phyloP scores from a whole-genome alignment of 805 yeast genomes.

The Maudiozyma pseudohumilis region DNA sequence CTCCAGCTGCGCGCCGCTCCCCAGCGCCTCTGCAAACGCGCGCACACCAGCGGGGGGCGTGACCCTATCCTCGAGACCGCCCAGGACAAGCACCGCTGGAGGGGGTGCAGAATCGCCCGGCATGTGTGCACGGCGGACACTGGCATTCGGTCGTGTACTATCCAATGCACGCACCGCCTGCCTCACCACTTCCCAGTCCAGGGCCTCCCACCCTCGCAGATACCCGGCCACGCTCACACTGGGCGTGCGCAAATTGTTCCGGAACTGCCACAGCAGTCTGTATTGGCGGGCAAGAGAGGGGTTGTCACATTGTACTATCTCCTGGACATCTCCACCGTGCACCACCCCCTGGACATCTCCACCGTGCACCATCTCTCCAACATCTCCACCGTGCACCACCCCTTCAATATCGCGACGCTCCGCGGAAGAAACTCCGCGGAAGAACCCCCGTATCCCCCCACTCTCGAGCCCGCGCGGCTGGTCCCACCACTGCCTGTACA shows the following conservation, averaged over 20 bases:
- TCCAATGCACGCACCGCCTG: background rate
- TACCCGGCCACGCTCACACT: slow-evolving; percentile 23
- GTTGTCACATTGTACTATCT: too few species aligned
- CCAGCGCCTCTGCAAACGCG: slow-evolving; percentile 7
- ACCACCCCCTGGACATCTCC: too few species aligned
- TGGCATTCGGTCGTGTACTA: background rate
- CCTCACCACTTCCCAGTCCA: slow-evolving; percentile 16
- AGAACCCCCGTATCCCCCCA: slow-evolving; percentile 24
- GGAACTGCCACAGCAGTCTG: slow-evolving; percentile 22
- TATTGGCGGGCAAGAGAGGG: slow-evolving; percentile 10
- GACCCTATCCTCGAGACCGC: slow-evolving; percentile 20
- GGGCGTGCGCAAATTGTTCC: slow-evolving; percentile 22
- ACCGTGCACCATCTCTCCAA: too few species aligned
- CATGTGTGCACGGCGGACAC: too few species aligned
- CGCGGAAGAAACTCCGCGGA: slow-evolving; percentile 10
- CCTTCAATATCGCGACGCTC: slow-evolving; percentile 2
- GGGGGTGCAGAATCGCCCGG: too few species aligned
- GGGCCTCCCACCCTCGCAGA: slow-evolving; percentile 25
- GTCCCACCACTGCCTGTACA: slow-evolving; percentile 23
- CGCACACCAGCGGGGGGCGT: slow-evolving; percentile 14
- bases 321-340: too few species aligned
- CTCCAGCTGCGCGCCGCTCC: slow-evolving; percentile 6
- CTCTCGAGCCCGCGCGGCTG: slow-evolving; percentile 25
- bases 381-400: too few species aligned
- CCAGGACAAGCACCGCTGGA: slow-evolving; percentile 13